Percentiles rank a stretch among this genome's conserved stretches.
Conservation (phyloP, 441 rosid species). For the Euphorbia schlechtendalii region DNA sequence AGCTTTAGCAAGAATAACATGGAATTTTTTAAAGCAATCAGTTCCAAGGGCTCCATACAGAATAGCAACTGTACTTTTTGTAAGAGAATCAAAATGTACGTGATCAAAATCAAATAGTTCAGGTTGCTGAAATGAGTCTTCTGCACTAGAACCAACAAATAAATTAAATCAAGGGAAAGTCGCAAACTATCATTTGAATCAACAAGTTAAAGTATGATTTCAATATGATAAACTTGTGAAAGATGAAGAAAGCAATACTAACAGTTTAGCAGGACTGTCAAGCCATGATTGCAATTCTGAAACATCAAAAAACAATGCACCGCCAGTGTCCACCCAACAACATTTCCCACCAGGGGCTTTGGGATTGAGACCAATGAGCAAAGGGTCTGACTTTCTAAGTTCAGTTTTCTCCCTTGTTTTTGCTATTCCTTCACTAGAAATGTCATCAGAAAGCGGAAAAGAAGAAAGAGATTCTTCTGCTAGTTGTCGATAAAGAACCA, state of each 20-base stretch:
- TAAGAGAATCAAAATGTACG: constrained; percentile 58
- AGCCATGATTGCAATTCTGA: constrained; percentile 69
- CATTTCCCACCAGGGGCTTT: constrained; percentile 61
- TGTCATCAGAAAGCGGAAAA: constrained; percentile 66
- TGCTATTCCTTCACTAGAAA: constrained; percentile 20
- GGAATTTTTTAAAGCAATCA: constrained; percentile 77
- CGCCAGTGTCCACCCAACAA: constrained; percentile 96
- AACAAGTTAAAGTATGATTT: constrained; percentile 3
- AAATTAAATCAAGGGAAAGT: constrained; percentile 8
- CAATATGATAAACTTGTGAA: constrained; percentile 11
- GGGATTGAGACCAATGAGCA: constrained; percentile 56
- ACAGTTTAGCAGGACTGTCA: constrained; percentile 41
- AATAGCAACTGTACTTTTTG: constrained; percentile 62
- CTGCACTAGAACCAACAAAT: constrained; percentile 39
- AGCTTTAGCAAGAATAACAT: constrained; percentile 57
- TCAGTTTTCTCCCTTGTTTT: constrained; percentile 26
- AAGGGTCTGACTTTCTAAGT: constrained; percentile 33
- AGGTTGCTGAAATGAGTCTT: constrained; percentile 69
- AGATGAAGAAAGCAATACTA: constrained; percentile 22
- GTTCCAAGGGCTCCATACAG: constrained; percentile 96
- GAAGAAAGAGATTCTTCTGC: constrained; percentile 98
- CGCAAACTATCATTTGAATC: constrained; percentile 5
- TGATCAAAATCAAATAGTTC: constrained; percentile 94
- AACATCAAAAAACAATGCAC: constrained; percentile 64
- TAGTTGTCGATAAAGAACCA: constrained; percentile 84